Base-by-base conservation (phyloP, 148 eudicot species). In the Diospyros lotus region DNA sequence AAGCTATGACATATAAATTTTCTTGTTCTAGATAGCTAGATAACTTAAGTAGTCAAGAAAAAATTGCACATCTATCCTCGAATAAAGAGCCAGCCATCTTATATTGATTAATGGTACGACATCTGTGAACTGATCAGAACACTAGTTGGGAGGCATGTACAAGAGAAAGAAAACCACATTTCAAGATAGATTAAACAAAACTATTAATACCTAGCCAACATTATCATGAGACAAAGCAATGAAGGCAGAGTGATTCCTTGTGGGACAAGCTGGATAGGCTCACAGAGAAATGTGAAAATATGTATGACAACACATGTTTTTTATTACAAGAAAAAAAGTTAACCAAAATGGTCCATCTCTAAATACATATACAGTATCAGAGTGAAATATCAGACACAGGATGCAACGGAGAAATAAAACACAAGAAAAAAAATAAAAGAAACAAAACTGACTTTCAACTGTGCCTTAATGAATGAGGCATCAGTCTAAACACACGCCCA, bases 121-220 rank as follows among this genome's bases (percentile, higher is more conserved):
- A 48, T 48, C 52, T 48, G 8, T 46, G 5, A 48, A 14, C 56
- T 1, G 15, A 28, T 18, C 6, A 50, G 48, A 68, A 68, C 42
- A 67, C 41, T n/a, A 48, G 15, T 68, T 50, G 58, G 58, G 58
- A 68, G 43, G 12, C 14, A 51, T 68, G 71, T 58, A 56, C 13
- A 56, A n/a, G 15, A 4, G 1, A 5, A 56, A 56, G 13, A 18
- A 56, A 56, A 15, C 60, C 58, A 68, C 44, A 51, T 10, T 5
- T 48, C 50, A 3, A 68, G 12, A 14, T 11, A 68, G 58, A 4
- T 50, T 43, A 68, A 17, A 39, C 58, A 68, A 68, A 28, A 18
- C 44, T 28, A 6, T 10, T 18, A 50, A 28, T 50, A 8, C 28
- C 28, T 12, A 51, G 58, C 15, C 40, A 66, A 4, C 40, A 9